Evolutionary conservation across 2,329 filamentous ascomycete genomes (phyloP).

Genomic region (Corynespora cassiicola): DNA sequence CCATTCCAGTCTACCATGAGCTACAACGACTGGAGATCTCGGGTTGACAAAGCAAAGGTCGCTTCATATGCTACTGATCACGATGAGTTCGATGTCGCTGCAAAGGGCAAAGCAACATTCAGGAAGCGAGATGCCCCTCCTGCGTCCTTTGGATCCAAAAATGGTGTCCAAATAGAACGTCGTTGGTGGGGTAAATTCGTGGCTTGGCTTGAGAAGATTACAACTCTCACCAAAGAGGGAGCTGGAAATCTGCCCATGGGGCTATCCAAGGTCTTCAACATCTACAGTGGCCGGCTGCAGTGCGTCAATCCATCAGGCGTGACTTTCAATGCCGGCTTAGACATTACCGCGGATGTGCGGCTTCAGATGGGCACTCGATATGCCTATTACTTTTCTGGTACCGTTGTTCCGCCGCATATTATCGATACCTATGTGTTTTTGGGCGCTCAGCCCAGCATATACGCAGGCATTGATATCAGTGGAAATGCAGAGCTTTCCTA

Average conservation of each 20-base stretch:
- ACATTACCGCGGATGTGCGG: conserved; percentile 1
- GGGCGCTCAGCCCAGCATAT: neutral
- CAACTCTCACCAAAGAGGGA: neutral
- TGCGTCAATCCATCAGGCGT: conserved; percentile 1
- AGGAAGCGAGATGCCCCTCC: neutral
- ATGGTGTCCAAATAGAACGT: no score
- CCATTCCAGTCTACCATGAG: no score
- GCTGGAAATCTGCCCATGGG: conserved; percentile 2
- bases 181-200: conserved; percentile 4
- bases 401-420: conserved; percentile 3
- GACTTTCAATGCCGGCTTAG: conserved; percentile 3
- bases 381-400: conserved; percentile 6
- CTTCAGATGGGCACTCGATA: conserved; percentile 5
- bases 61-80: no score
- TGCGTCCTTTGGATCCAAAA: no score
- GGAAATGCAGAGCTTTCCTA: conserved; percentile 5
- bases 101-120: neutral
- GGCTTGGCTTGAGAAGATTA: conserved; percentile 2
- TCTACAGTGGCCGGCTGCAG: neutral
- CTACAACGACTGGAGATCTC: no score
- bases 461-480: conserved; percentile 3
- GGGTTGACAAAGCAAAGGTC: no score
- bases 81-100: no score
- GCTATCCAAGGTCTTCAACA: neutral
- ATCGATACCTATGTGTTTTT: conserved; percentile 4